Evolutionary conservation across 345 rosid species (phyloP), one percentile per base, ranked within the genome.

Genomic region (Zanthoxylum bungeanum): DNA sequence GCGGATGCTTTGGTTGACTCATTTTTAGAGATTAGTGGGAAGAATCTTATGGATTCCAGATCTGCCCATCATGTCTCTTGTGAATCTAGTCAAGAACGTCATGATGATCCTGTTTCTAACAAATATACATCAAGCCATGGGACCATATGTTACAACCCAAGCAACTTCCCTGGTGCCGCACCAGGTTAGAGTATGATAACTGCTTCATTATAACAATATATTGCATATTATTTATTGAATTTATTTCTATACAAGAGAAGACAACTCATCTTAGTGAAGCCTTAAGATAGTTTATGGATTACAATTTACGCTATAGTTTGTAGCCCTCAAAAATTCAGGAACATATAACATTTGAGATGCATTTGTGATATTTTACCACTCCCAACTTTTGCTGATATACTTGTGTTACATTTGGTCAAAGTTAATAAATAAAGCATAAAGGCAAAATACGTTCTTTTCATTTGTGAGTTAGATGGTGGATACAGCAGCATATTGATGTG

Each of bases 1-100:
- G 98, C 91, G 37, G 80, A 89, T 75, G 90, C 87, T 51, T 78
- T 91, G 73, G 97, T 90, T 33, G 85, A 88, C 67, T 82, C 94
- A 57, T 94, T 88, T 77, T 69, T 90, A 60, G 93, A 87, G 79
- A 90, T 90, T 66, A 79, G 73, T 79, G 81, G 52, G 31, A 74
- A 76, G 62, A 81, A 73, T 71, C 51, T 59, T 6, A 16, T 65
- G 57, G 80, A 79, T 49, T 55, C 57, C 72, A 69, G 64, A 72
- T 71, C 71, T 74, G 27, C 75, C 59, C 83, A 57, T 70, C 68
- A 44, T 76, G 66, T 76, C 60, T 55, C 64, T 30, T 37, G 33
- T 60, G 72, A 76, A 40, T 53, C 83, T 52, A 75, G 64, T 72
- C 74, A 77, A 73, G 74, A 75, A 25, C 59, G 27, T 53, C 75